A percentile compares a stretch with the other conserved stretches of the same genome.
Conservation (phyloP, 2,329 filamentous ascomycete genomes). For the Exophiala dermatitidis region DNA sequence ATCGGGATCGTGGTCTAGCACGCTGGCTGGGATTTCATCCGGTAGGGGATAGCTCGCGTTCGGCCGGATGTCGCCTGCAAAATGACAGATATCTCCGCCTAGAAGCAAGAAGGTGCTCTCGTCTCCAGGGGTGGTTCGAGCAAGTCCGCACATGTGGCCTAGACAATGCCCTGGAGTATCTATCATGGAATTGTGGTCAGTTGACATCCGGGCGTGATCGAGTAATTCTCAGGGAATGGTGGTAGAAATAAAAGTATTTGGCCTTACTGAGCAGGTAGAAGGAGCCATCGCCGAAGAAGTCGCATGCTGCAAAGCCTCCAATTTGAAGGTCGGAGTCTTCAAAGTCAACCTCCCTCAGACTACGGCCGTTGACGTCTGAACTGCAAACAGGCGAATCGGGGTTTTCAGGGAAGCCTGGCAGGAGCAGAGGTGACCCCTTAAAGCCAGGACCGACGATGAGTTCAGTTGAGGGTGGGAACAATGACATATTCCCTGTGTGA, state of each 20-base stretch:
- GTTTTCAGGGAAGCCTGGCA: slow-evolving; percentile 44
- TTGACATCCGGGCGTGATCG: too few species aligned
- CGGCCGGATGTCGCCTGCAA: slow-evolving; percentile 28
- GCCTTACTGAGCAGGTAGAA: slow-evolving; percentile 39
- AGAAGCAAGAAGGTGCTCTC: slow-evolving; percentile 42
- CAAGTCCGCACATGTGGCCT: slow-evolving; percentile 47
- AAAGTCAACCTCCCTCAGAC: slow-evolving; percentile 23
- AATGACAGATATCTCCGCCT: slow-evolving; percentile 45
- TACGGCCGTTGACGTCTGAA: slow-evolving; percentile 30
- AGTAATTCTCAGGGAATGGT: too few species aligned
- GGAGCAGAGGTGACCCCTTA: slow-evolving; percentile 32
- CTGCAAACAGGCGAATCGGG: slow-evolving; percentile 32
- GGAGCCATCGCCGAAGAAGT: slow-evolving; percentile 39
- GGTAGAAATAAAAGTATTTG: too few species aligned
- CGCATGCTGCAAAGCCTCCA: slow-evolving; percentile 35
- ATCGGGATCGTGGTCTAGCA: slow-evolving; percentile 13
- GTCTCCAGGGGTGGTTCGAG: slow-evolving; percentile 34
- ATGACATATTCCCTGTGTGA: slow-evolving; percentile 46
- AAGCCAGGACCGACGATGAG: slow-evolving; percentile 51
- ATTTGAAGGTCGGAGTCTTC: slow-evolving; percentile 25
- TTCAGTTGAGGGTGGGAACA: slow-evolving; percentile 42
- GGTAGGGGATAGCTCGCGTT: slow-evolving; percentile 9
- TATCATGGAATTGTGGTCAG: slow-evolving; percentile 29
- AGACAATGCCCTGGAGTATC: slow-evolving; percentile 44
- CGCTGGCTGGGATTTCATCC: slow-evolving; percentile 1